A percentile compares a stretch with the other conserved stretches of the same genome.
phyloP scores from a whole-genome alignment of 495 filamentous ascomycete species.

The Trypethelium eluteriae region DNA sequence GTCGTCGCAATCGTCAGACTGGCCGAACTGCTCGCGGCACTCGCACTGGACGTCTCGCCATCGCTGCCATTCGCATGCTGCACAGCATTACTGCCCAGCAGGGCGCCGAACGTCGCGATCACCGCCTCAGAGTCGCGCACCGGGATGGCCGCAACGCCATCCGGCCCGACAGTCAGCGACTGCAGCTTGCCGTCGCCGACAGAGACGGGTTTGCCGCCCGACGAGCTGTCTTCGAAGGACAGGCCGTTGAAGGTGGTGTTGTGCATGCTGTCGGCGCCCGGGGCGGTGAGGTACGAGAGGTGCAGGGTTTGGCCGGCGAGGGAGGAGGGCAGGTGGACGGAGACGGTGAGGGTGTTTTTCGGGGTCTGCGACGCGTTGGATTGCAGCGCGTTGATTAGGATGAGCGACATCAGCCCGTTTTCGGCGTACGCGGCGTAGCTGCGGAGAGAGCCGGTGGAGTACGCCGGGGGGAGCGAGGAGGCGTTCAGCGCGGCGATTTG shows the following conservation, averaged over 20 bases:
- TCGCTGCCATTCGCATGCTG: constrained; percentile 6
- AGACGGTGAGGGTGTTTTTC: constrained; percentile 22
- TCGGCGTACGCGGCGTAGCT: constrained; percentile 31
- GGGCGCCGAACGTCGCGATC: constrained; percentile 22
- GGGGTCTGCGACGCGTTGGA: constrained; percentile 25
- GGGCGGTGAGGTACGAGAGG: constrained; percentile 32
- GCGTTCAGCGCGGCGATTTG: constrained; percentile 25
- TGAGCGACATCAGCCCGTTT: constrained; percentile 26
- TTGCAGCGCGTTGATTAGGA: constrained; percentile 32
- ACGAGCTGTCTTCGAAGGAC: constrained; percentile 24
- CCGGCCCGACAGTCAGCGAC: constrained; percentile 18
- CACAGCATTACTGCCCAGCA: constrained; percentile 23
- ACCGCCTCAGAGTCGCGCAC: constrained; percentile 30
- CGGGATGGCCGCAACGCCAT: constrained; percentile 24
- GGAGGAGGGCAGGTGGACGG: constrained; percentile 23
- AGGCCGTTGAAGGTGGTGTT: constrained; percentile 36
- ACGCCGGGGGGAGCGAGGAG: constrained; percentile 3
- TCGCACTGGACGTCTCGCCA: constrained; percentile 8
- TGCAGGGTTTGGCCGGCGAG: constrained; percentile 24
- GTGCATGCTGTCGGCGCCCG: constrained; percentile 28
- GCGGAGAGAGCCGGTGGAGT: constrained; percentile 27
- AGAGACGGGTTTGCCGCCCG: constrained; percentile 27
- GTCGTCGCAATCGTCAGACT: constrained; percentile 15
- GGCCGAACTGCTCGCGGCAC: background rate
- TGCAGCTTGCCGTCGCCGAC: constrained; percentile 17